Evolutionary conservation across 768 basidiomycete species (phyloP).

Genomic region (Xerocomus potaroensis): DNA sequence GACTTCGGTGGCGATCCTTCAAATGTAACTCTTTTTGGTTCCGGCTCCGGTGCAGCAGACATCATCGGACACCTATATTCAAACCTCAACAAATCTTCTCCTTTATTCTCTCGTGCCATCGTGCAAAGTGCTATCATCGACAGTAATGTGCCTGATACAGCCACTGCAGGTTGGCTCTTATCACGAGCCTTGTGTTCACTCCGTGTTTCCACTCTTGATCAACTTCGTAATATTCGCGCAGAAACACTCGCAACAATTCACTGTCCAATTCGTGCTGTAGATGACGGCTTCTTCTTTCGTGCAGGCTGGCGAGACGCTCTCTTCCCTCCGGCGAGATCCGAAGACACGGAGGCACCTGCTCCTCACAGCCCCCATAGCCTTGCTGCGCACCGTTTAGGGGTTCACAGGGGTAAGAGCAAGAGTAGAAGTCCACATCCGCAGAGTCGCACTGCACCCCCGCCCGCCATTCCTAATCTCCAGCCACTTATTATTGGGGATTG

Average conservation of each 20-base stretch:
- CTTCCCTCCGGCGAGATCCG: conserved; percentile 26
- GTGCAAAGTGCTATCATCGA: conserved; percentile 71
- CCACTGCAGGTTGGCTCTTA: conserved; percentile 62
- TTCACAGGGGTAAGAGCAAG: conserved; percentile 17
- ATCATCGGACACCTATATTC: conserved; percentile 64
- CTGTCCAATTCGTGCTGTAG: conserved; percentile 51
- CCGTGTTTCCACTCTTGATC: conserved; percentile 50
- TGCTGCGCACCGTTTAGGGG: conserved; percentile 23
- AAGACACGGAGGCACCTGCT: conserved; percentile 14
- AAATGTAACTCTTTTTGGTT: conserved; percentile 40
- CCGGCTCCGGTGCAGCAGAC: conserved; percentile 45
- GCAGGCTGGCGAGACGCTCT: conserved; percentile 53
- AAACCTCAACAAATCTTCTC: conserved; percentile 49
- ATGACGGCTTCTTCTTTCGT: conserved; percentile 68
- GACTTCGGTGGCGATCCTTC: conserved; percentile 66
- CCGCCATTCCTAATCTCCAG: conserved; percentile 37
- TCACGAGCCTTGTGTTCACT: conserved; percentile 58
- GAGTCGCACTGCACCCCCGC: conserved; percentile 6
- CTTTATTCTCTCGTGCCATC: conserved; percentile 70
- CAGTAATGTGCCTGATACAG: conserved; percentile 54
- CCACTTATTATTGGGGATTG: conserved; percentile 77
- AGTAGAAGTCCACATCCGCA: conserved; percentile 30
- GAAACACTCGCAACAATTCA: conserved; percentile 54
- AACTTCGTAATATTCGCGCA: conserved; percentile 55
- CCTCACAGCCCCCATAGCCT: conserved; percentile 17